Evolutionary conservation across 2,329 filamentous ascomycete species (phyloP), one percentile per base, ranked within the genome.

Genomic region (Pseudovirgaria hyperparasitica): DNA sequence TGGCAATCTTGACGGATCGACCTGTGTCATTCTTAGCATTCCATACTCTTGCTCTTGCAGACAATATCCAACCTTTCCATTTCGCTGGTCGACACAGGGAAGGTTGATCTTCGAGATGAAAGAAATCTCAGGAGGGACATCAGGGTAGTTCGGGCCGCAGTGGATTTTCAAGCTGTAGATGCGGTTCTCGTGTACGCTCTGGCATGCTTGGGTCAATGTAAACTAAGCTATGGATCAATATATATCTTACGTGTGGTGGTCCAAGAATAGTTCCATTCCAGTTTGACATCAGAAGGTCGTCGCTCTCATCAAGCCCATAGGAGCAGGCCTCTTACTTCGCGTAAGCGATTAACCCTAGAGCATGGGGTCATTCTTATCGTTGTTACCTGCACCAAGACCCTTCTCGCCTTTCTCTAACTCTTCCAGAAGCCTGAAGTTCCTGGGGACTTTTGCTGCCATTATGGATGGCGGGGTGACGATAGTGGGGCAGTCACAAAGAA

Each of bases 381-480:
- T 19, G 48, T 30, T 58, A 82, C 84, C 82, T 55, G 87, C 85
- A 49, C 90, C 87, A 37, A 90, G 70, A 35, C 90, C 90, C 61
- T 98, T 98, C 65, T 98, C 90, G 49, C 90, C 90, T 65, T 96
- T 96, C 65, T 98, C 90, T 12, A 98, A 70, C 73, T 98, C 90
- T 57, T 94, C 90, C 31, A 98, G 69, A 40, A 98, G 72, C 50
- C 87, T 78, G 56, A 98, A 98, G 64, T 96, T 96, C 54, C 90
- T 74, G 35, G 90, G 90, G 31, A 98, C 72, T 58, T 92, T 84
- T 32, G 80, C 75, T 31, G 63, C 55, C 70, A 75, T 76, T 27
- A 29, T 43, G 24, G 19, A 19, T 22, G 19, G 20, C 17, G 20
- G 16, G 25, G 15, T 12, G 8, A 14, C n/a, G 9, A 25, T 8